Evolutionary conservation across 2,329 filamentous ascomycete genomes (phyloP).

Genomic region (Dothistroma pini): DNA sequence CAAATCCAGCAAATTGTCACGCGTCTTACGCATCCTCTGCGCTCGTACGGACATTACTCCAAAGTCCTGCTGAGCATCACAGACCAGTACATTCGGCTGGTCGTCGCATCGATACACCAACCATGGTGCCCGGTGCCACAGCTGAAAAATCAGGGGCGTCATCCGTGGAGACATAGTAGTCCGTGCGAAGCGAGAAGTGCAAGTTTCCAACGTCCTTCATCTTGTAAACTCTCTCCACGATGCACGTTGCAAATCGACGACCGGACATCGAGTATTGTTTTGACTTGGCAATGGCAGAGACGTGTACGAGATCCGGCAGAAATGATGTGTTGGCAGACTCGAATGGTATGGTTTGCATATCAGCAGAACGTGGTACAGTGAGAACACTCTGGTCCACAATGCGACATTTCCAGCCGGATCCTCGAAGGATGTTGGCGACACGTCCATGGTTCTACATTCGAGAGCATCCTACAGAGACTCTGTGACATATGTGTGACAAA

Average conservation of each 20-base stretch:
- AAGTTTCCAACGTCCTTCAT: background rate
- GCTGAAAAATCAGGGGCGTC: background rate
- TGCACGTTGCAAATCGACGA: background rate
- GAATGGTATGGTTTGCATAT: too few species aligned
- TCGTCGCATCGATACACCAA: background rate
- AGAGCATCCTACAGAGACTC: too few species aligned
- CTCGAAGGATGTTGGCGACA: too few species aligned
- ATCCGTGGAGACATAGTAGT: background rate
- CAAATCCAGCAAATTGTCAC: too few species aligned
- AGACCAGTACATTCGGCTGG: background rate
- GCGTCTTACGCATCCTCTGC: too few species aligned
- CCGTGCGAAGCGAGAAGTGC: background rate
- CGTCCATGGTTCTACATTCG: too few species aligned
- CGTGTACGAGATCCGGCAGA: too few species aligned
- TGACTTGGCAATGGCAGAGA: background rate
- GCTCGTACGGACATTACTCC: too few species aligned
- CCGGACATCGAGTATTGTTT: background rate
- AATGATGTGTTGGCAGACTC: too few species aligned
- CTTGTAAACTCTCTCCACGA: background rate
- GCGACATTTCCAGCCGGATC: too few species aligned
- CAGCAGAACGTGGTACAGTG: too few species aligned
- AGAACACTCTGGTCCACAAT: too few species aligned
- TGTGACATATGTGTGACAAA: background rate
- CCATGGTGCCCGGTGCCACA: background rate
- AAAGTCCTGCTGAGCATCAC: background rate